Percentiles rank a stretch among this genome's conserved stretches.
Conservation (phyloP, 768 basidiomycete genomes). For the Leccinum ochraceum region DNA sequence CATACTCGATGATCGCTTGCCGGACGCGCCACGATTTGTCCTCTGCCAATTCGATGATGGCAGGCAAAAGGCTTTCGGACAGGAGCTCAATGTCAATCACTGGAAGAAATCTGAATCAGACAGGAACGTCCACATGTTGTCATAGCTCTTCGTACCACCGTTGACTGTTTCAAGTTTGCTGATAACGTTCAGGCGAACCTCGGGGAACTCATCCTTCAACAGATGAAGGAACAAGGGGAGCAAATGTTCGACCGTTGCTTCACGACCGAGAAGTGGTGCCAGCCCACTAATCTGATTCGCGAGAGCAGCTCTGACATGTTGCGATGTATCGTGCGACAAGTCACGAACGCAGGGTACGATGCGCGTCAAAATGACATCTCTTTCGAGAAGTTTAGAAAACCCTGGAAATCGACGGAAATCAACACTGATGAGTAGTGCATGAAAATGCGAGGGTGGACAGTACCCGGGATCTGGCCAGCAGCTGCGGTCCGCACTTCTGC, state of each 20-base stretch:
- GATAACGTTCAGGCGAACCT: constrained; percentile 96
- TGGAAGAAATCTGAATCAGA: constrained; percentile 32
- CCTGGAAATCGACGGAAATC: constrained; percentile 48
- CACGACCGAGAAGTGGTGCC: constrained; percentile 90
- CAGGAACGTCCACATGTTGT: constrained; percentile 2
- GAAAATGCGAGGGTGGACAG: constrained; percentile 14
- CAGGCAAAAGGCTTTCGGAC: constrained; percentile 93
- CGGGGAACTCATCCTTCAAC: constrained; percentile 98
- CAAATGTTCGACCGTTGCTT: constrained; percentile 94
- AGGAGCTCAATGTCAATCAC: constrained; percentile 98
- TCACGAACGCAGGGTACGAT: constrained; percentile 95
- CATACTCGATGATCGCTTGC: constrained; percentile 99
- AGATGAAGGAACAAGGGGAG: constrained; percentile 95
- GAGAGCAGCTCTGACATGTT: constrained; percentile 95
- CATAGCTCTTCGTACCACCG: constrained; percentile 54
- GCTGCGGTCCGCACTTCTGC: constrained; percentile 98
- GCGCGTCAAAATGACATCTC: constrained; percentile 89
- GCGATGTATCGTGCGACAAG: constrained; percentile 88
- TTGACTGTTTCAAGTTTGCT: constrained; percentile 98
- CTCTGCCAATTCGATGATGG: constrained; percentile 96
- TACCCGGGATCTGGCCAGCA: constrained; percentile 95
- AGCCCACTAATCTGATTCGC: constrained; percentile 96
- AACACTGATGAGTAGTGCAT: constrained; percentile 2
- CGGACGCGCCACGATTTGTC: constrained; percentile 99
- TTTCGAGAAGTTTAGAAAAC: constrained; percentile 91